A percentile compares a stretch with the other conserved stretches of the same genome.
phyloP scores from a whole-genome alignment of 192 early-diverging fungal genomes.

The Coemansia reversa region DNA sequence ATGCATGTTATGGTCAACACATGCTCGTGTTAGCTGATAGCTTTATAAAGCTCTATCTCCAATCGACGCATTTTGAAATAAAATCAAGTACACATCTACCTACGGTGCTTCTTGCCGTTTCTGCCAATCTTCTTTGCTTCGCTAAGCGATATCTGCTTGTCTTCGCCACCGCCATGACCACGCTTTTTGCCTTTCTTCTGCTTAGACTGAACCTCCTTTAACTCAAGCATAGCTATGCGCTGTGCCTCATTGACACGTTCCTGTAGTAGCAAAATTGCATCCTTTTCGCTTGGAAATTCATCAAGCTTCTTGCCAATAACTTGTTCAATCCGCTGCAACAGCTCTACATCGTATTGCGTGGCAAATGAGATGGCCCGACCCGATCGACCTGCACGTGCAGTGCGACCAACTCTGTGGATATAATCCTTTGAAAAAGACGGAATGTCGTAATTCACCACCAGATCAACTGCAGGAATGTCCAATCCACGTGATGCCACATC shows the following conservation, averaged over 20 bases:
- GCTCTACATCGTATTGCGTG: conserved; percentile 92
- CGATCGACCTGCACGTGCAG: conserved; percentile 78
- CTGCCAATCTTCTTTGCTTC: conserved; percentile 45
- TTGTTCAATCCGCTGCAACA: conserved; percentile 91
- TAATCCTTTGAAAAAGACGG: conserved; percentile 87
- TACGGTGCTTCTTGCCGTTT: background rate
- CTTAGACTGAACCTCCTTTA: conserved; percentile 64
- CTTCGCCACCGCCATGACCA: conserved; percentile 38
- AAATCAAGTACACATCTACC: background rate
- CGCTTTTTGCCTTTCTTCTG: conserved; percentile 25
- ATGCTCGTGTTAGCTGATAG: too few species aligned
- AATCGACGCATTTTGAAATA: background rate
- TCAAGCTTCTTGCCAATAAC: conserved; percentile 85
- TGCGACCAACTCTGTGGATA: conserved; percentile 84
- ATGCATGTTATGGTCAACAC: too few species aligned
- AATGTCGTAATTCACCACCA: conserved; percentile 97
- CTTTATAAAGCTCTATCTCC: background rate
- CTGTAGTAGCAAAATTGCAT: conserved; percentile 84
- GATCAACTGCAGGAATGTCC: conserved; percentile 94
- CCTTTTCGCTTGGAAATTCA: conserved; percentile 79
- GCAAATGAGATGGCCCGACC: conserved; percentile 81
- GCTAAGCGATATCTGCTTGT: conserved; percentile 51
- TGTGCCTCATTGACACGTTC: conserved; percentile 92
- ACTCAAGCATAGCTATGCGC: conserved; percentile 79
- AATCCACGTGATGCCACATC: conserved; percentile 92